Evolutionary conservation across 1,139 yeast species (phyloP), one percentile per base, ranked within the genome.

Genomic region (Suhomyces wounanorum): DNA sequence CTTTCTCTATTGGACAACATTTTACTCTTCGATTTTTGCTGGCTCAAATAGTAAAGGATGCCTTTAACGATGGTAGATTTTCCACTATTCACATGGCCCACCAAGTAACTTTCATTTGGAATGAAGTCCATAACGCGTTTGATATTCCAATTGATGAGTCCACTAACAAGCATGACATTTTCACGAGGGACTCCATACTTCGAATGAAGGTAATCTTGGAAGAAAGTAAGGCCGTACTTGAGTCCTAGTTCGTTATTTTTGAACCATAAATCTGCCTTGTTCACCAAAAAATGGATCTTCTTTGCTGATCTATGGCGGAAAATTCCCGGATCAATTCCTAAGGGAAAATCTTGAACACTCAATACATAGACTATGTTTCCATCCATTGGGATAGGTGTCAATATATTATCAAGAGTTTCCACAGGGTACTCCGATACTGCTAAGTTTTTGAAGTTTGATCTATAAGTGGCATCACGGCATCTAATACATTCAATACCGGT

Each of bases 21-120:
- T 8, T 45, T 25, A 16, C 40, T 40, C 47, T 50, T 50, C 36
- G 33, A 45, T 52, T 46, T 51, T 47, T 41, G 52, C 14, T 44
- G 47, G 48, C 46, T 62, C 61, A 31, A 64, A 9, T 63, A 48
- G 45, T 69, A 68, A 14, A 82, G 58, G 31, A 85, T 58, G n/a
- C 81, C 63, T 57, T 77, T 81, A 2, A 86, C 75, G 28, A 90
- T 62, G 0, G 87, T 75, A 1, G 95, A 83, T 64, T 90, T 90
- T 0, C 97, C 97, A 14, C 83, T 76, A 61, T 89, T 89, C 9
- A 89, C 83, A 55, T 78, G 78, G 1, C 97, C 97, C 11, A 89
- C 71, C 35, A 90, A 65, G 61, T 82, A 86, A 26, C 83, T 59
- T 31, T 67, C 75, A 23, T 73, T 73, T 8, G 69, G 61, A 0